phyloP scores from a whole-genome alignment of 805 yeast species.

The Candida krabiensis region DNA sequence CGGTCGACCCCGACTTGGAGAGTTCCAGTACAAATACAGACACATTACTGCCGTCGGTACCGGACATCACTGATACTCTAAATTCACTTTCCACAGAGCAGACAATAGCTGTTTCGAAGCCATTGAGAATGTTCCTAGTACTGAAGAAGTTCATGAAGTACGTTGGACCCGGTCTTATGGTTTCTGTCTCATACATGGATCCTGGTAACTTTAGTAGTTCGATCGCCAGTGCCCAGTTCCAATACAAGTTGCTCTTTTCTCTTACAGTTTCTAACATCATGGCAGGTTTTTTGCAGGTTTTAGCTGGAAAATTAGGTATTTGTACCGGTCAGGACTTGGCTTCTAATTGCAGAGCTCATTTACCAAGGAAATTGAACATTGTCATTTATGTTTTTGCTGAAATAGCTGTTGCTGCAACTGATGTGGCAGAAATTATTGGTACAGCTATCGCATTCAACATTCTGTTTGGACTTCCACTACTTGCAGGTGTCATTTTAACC shows the following conservation, averaged over 20 bases:
- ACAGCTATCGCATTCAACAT: slow-evolving; percentile 92
- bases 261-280: slow-evolving; percentile 76
- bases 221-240: slow-evolving; percentile 76
- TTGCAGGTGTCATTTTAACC: slow-evolving; percentile 82
- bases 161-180: slow-evolving; percentile 96
- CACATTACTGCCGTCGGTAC: too few relatives aligned
- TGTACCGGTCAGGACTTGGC: slow-evolving; percentile 95
- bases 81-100: too few relatives aligned
- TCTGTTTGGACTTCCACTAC: slow-evolving; percentile 73
- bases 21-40: too few relatives aligned
- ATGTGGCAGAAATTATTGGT: slow-evolving; percentile 97
- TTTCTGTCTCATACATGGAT: slow-evolving; percentile 93
- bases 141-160: slow-evolving; percentile 40
- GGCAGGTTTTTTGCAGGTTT: slow-evolving; percentile 82
- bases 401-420: slow-evolving; percentile 90
- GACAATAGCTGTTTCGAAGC: slow-evolving; percentile 4
- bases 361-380: slow-evolving; percentile 61
- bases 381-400: slow-evolving; percentile 78
- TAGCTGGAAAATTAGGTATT: slow-evolving; percentile 87
- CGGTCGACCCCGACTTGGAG: too few relatives aligned
- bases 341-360: slow-evolving; percentile 74
- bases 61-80: too few relatives aligned
- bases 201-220: slow-evolving; percentile 97
- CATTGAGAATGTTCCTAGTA: slow-evolving; percentile 9
- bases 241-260: slow-evolving; percentile 75